These are phyloP conservation scores for Drechslera avenae DNA, from an alignment of 2,329 filamentous ascomycete species.

Conservation along the genomic window DNA sequence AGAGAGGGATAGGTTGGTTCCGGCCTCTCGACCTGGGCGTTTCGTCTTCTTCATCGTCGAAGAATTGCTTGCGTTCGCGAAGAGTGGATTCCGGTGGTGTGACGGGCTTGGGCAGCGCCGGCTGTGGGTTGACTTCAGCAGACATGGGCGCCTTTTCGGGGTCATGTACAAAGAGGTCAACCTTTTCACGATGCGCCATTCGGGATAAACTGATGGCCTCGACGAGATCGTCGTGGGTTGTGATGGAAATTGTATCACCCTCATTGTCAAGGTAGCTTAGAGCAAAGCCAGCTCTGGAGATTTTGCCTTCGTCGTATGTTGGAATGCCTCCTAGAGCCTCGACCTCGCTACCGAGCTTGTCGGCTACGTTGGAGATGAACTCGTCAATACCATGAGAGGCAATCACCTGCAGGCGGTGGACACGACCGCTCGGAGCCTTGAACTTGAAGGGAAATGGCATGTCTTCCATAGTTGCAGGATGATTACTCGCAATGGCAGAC, in stretches of 20 bases:
- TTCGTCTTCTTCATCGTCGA: slow-evolving; percentile 63
- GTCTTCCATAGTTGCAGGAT: slow-evolving; percentile 63
- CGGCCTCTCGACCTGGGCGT: slow-evolving; percentile 41
- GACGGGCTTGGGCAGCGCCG: slow-evolving; percentile 55
- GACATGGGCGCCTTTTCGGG: slow-evolving; percentile 85
- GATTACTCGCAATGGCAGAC: slow-evolving; percentile 65
- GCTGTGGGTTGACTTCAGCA: slow-evolving; percentile 64
- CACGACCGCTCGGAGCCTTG: slow-evolving; percentile 92
- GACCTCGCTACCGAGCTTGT: slow-evolving; percentile 83
- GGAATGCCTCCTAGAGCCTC: slow-evolving; percentile 84
- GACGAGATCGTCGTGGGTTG: slow-evolving; percentile 88
- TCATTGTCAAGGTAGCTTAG: slow-evolving; percentile 97
- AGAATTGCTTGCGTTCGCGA: slow-evolving; percentile 54
- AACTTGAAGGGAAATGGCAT: slow-evolving; percentile 97
- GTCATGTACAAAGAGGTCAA: slow-evolving; percentile 95
- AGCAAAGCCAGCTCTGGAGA: slow-evolving; percentile 80
- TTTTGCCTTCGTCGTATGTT: slow-evolving; percentile 75
- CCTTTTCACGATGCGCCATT: slow-evolving; percentile 81
- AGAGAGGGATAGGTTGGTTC: slow-evolving; percentile 52
- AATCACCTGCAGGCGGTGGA: slow-evolving; percentile 86
- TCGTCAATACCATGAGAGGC: slow-evolving; percentile 80
- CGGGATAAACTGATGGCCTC: slow-evolving; percentile 88
- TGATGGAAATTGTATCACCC: slow-evolving; percentile 95
- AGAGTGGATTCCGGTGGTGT: slow-evolving; percentile 60
- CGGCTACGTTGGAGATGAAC: slow-evolving; percentile 75